Base-by-base conservation (phyloP, 2,329 filamentous ascomycete species). In the Clonostachys rhizophaga region DNA sequence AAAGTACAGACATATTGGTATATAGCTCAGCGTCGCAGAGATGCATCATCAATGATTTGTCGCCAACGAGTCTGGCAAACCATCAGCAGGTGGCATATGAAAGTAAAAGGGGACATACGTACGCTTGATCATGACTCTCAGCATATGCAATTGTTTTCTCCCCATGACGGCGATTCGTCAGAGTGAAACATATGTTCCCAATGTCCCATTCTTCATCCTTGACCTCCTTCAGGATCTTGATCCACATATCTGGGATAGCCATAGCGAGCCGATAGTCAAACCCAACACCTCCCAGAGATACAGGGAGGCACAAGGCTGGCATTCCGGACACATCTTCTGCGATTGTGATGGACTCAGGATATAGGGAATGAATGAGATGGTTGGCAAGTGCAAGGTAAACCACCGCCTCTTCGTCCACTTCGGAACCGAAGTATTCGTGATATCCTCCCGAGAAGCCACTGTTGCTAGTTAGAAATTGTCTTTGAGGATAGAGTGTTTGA, bases 141-240 rank as follows among this genome's bases (percentile, higher is more conserved):
- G 89, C 90, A 63, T 99, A 99, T 5, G 94, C 94, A 60, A 99
- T 97, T 0, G 92, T 96, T 78, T 97, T 97, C 68, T 99, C 94
- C 42, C 91, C 92, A 59, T 97, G 89, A 30, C 94, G 84, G 48
- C 94, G 81, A 69, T 99, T 97, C 18, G 88, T 95, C 49, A 99
- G 72, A 1, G 91, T 96, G 70, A 86, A 91, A 64, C 84, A 84
- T 45, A 99, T 87, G 55, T 79, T 85, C 48, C 81, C 83, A 67
- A 99, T 87, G 58, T 97, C 88, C 94, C 94, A 99, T 10, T 95
- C 81, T 52, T 90, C 79, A 59, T 99, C 94, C 60, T 87, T 79
- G 65, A 90, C 84, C 70, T 99, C 94, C 68, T 99, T 99, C 51
- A 97, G 69, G 62, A 95, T 89, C 72, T 99, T 99, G 77, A 99